Percentiles rank a stretch among this genome's conserved stretches.
Conservation (phyloP, 176 grass and related monocot genomes). For the Aegilops longissima region DNA sequence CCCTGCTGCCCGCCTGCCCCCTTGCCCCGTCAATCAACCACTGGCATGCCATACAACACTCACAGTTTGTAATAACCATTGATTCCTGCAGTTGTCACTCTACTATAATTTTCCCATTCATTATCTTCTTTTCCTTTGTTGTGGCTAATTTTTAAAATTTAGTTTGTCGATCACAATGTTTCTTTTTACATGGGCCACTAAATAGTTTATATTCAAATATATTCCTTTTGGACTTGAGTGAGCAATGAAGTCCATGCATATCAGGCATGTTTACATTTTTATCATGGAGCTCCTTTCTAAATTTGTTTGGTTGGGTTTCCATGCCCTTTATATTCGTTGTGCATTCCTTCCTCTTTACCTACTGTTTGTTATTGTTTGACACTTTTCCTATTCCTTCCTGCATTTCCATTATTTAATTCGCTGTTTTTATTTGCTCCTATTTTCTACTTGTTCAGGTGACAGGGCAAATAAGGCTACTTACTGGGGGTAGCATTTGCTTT, state of each 20-base stretch:
- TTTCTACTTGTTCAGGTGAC: slow-evolving; percentile 64
- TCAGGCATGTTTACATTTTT: neutral
- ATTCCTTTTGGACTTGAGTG: neutral
- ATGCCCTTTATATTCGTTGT: neutral
- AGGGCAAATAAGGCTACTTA: slow-evolving; percentile 92
- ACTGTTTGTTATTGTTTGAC: neutral
- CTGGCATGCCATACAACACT: neutral
- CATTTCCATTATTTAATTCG: slow-evolving; percentile 24
- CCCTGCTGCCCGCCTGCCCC: neutral
- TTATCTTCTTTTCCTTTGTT: neutral
- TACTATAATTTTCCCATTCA: neutral
- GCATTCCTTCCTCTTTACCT: neutral
- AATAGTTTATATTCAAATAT: neutral
- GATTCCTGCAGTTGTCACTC: neutral
- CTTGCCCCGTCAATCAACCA: no score
- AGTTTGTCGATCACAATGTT: neutral
- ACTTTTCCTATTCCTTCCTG: neutral
- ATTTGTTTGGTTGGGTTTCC: neutral
- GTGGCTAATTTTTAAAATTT: neutral
- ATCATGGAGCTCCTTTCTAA: neutral
- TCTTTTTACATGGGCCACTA: neutral
- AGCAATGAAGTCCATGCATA: neutral
- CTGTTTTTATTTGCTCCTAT: slow-evolving; percentile 22
- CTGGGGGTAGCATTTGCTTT: slow-evolving; percentile 94
- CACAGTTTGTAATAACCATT: neutral